These are phyloP conservation scores for Globisporangium emineosum DNA, from an alignment of 352 stramenopile genomes.

Conservation along the genomic window DNA sequence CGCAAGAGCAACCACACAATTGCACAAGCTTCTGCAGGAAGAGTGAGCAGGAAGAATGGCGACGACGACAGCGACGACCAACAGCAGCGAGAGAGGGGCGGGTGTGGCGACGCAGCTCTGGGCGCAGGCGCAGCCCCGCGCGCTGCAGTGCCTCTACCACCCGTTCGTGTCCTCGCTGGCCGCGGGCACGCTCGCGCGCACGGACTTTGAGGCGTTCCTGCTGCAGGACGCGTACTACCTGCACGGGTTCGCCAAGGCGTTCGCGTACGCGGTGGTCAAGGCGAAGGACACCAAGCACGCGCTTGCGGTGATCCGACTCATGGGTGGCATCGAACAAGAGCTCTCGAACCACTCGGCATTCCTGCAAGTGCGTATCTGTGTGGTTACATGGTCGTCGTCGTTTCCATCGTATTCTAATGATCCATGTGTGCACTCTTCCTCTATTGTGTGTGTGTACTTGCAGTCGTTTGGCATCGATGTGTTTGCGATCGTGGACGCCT, in stretches of 20 bases:
- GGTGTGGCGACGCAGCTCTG: conserved; percentile 29
- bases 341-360: conserved; percentile 43
- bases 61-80: neutral
- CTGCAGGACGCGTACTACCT: conserved; percentile 60
- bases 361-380: conserved; percentile 25
- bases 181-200: conserved; percentile 25
- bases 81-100: neutral
- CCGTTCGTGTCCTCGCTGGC: conserved; percentile 44
- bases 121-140: conserved; percentile 25
- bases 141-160: conserved; percentile 46
- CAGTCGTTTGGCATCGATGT: conserved; percentile 43
- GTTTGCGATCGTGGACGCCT: conserved; percentile 27
- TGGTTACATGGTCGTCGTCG: neutral
- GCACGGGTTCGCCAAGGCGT: conserved; percentile 47
- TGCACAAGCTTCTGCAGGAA: neutral
- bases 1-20: neutral
- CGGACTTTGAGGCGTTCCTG: conserved; percentile 44
- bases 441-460: neutral
- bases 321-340: conserved; percentile 45
- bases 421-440: neutral
- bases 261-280: conserved; percentile 47
- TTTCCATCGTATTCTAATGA: neutral
- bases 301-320: conserved; percentile 38
- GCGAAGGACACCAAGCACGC: conserved; percentile 26
- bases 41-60: neutral